These are phyloP conservation scores for Tephrocybe sp. DNA, from an alignment of 768 basidiomycete species.

Conservation along the genomic window DNA sequence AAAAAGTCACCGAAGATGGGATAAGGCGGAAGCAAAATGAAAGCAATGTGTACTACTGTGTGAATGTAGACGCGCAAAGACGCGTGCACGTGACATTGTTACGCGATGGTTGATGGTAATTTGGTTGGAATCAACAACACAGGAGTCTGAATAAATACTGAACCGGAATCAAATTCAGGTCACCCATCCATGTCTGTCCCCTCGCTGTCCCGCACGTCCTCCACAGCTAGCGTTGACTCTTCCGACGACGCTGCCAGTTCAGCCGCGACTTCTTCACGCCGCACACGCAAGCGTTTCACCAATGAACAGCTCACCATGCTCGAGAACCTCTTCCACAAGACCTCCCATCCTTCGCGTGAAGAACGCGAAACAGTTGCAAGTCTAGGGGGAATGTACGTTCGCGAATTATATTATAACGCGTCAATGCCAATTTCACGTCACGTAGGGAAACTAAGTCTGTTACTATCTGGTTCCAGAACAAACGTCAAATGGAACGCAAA, in stretches of 20 bases:
- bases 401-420: too few relatives aligned
- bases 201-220: slow-evolving; percentile 45
- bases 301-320: slow-evolving; percentile 68
- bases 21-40: background rate
- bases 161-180: slow-evolving; percentile 12
- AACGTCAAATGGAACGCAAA: slow-evolving; percentile 67
- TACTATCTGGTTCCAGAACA: slow-evolving; percentile 86
- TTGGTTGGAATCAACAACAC: slow-evolving; percentile 24
- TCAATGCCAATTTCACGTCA: slow-evolving; percentile 10
- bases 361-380: slow-evolving; percentile 64
- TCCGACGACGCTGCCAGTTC: slow-evolving; percentile 36
- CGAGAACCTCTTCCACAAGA: slow-evolving; percentile 69
- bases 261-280: slow-evolving; percentile 36
- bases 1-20: background rate
- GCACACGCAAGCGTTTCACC: slow-evolving; percentile 71
- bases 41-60: background rate
- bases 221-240: slow-evolving; percentile 53
- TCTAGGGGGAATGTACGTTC: slow-evolving; percentile 64
- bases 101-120: slow-evolving; percentile 19
- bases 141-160: slow-evolving; percentile 19
- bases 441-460: slow-evolving; percentile 64
- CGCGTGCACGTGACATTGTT: slow-evolving; percentile 18
- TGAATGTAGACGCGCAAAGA: slow-evolving; percentile 3
- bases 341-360: slow-evolving; percentile 72
- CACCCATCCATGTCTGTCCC: slow-evolving; percentile 8